Conservation (phyloP, 768 basidiomycete genomes). For the Lentinula boryana region DNA sequence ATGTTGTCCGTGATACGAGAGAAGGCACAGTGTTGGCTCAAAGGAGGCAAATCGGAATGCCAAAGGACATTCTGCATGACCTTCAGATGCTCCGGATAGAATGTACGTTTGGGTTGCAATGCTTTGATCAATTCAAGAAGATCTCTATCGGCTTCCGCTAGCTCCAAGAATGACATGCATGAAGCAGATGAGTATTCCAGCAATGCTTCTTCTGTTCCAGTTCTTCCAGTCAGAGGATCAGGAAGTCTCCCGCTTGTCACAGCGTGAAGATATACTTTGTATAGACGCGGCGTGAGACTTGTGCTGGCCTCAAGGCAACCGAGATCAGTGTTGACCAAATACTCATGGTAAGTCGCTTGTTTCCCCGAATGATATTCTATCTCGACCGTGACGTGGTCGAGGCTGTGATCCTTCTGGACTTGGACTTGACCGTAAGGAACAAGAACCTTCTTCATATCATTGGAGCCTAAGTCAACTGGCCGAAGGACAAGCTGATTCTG, state of each 20-base stretch:
- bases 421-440: not conserved
- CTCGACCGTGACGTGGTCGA: not conserved
- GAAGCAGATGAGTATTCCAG: conserved; percentile 20
- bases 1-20: conserved; percentile 11
- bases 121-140: conserved; percentile 18
- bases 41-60: conserved; percentile 10
- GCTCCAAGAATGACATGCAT: conserved; percentile 23
- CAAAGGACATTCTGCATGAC: conserved; percentile 26
- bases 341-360: conserved; percentile 18
- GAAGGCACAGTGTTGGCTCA: conserved; percentile 15
- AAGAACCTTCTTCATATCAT: conserved; percentile 9
- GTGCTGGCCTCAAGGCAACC: conserved; percentile 20
- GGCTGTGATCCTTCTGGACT: not conserved
- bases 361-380: not conserved
- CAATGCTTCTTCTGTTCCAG: conserved; percentile 31
- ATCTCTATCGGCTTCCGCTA: conserved; percentile 13
- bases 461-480: conserved; percentile 20
- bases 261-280: conserved; percentile 27
- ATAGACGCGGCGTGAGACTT: conserved; percentile 21
- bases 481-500: conserved; percentile 23
- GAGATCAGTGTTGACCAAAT: conserved; percentile 22
- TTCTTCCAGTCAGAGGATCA: conserved; percentile 28
- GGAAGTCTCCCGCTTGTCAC: conserved; percentile 24
- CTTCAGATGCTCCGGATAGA: conserved; percentile 19
- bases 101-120: conserved; percentile 19